Percentiles rank a stretch among this genome's conserved stretches.
Evolutionary conservation across 2,329 filamentous ascomycete genomes (phyloP).

Genomic region (Anisogramma anomala): DNA sequence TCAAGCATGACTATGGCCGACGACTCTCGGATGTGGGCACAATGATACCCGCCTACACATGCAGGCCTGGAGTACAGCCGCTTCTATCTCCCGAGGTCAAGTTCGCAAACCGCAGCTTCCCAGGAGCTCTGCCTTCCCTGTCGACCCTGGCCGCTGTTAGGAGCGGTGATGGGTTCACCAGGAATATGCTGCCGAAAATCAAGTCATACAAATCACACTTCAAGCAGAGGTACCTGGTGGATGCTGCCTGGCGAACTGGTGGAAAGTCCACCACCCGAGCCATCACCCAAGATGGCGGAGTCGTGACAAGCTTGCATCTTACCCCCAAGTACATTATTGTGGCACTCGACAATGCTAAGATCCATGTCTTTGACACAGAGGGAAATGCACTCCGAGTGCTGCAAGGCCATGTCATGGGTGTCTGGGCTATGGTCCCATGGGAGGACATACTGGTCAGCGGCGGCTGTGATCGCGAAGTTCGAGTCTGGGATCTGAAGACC

Average conservation of each 20-base stretch:
- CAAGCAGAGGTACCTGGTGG: slow-evolving; percentile 93
- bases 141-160: slow-evolving; percentile 31
- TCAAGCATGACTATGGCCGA: slow-evolving; percentile 79
- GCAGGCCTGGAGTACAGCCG: slow-evolving; percentile 23
- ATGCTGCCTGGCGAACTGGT: slow-evolving; percentile 90
- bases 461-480: slow-evolving; percentile 89
- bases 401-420: slow-evolving; percentile 95
- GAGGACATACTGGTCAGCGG: slow-evolving; percentile 90
- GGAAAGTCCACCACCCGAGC: slow-evolving; percentile 74
- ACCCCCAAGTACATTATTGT: slow-evolving; percentile 96
- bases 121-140: slow-evolving; percentile 30
- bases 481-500: slow-evolving; percentile 91
- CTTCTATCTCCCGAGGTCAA: slow-evolving; percentile 25
- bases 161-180: slow-evolving; percentile 41
- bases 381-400: slow-evolving; percentile 80
- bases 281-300: slow-evolving; percentile 91
- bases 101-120: slow-evolving; percentile 29
- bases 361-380: slow-evolving; percentile 91
- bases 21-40: slow-evolving; percentile 41
- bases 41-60: slow-evolving; percentile 21
- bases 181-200: slow-evolving; percentile 46
- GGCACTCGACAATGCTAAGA: slow-evolving; percentile 94
- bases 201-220: slow-evolving; percentile 93
- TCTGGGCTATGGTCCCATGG: slow-evolving; percentile 99
- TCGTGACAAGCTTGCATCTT: slow-evolving; percentile 89